A percentile compares a stretch with the other conserved stretches of the same genome.
phyloP scores from a whole-genome alignment of 352 stramenopile species.

The Phytopythium delawarense region DNA sequence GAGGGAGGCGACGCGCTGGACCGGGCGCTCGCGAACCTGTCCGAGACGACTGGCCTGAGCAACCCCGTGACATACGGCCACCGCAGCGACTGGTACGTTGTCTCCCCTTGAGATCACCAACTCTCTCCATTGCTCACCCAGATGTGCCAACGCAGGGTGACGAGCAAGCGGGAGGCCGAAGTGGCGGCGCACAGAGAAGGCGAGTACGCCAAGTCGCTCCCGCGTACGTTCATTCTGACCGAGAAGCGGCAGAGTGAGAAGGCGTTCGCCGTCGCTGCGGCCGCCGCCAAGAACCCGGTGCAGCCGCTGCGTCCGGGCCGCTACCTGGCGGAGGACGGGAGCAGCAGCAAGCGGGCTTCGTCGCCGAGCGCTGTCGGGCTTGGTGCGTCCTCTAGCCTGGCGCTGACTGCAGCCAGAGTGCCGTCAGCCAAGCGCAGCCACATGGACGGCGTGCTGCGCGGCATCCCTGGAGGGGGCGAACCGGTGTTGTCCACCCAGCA shows the following conservation, averaged over 20 bases:
- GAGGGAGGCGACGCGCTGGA: constrained; percentile 46
- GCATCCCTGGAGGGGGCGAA: constrained; percentile 36
- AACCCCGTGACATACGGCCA: constrained; percentile 78
- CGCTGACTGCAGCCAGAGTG: constrained; percentile 26
- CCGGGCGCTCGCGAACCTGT: constrained; percentile 58
- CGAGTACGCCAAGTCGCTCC: constrained; percentile 46
- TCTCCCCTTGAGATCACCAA: neutral
- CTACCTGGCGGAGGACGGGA: constrained; percentile 34
- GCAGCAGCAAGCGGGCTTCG: constrained; percentile 8
- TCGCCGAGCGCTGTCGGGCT: neutral
- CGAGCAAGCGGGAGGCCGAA: constrained; percentile 33
- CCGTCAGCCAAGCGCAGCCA: constrained; percentile 68
- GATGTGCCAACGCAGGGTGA: constrained; percentile 33
- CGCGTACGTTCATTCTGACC: constrained; percentile 64
- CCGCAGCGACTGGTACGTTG: constrained; percentile 57
- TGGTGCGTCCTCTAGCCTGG: neutral
- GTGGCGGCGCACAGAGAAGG: constrained; percentile 32
- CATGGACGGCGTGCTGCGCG: constrained; percentile 72
- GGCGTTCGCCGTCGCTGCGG: constrained; percentile 41
- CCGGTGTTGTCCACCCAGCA: constrained; percentile 38
- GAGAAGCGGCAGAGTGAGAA: constrained; percentile 37
- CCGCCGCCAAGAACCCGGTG: constrained; percentile 45
- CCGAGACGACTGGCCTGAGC: constrained; percentile 71
- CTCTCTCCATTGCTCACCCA: neutral
- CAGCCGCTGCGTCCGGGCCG: constrained; percentile 43